Evolutionary conservation across 2,329 filamentous ascomycete genomes (phyloP).

Genomic region (Colletotrichum theobromicola): DNA sequence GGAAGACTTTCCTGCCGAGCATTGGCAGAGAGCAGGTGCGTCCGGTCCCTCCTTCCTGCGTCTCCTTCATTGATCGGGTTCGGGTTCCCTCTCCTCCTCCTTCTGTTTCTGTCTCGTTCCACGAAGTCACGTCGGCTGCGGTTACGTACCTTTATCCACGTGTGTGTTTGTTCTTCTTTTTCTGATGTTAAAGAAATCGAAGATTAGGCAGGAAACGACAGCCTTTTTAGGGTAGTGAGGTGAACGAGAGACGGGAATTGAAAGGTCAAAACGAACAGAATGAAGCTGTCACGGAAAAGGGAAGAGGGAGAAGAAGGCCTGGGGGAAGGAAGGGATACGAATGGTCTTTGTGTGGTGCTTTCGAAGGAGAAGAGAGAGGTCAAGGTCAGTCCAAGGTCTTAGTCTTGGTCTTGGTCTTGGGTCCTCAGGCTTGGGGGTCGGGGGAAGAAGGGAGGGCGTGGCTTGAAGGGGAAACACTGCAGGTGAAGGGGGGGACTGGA

Average conservation of each 20-base stretch:
- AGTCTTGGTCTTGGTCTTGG: not conserved
- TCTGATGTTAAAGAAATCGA: conserved; percentile 25
- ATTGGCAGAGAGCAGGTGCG: not conserved
- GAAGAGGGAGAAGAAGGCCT: conserved; percentile 11
- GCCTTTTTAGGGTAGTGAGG: not conserved
- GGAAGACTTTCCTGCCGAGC: conserved; percentile 10
- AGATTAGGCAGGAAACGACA: conserved; percentile 23
- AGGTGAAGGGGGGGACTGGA: not conserved
- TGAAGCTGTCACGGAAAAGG: conserved; percentile 22
- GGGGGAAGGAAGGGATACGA: conserved; percentile 12
- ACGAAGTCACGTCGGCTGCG: not conserved
- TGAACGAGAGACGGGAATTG: conserved; percentile 43
- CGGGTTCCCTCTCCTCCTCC: not conserved
- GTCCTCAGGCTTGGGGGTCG: not conserved
- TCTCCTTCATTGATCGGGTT: not conserved
- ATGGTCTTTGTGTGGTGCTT: conserved; percentile 16
- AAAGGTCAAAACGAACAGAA: conserved; percentile 27
- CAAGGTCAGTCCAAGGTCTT: not conserved
- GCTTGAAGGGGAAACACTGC: conserved; percentile 21
- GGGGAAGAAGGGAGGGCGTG: conserved; percentile 4
- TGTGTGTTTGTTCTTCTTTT: conserved; percentile 4
- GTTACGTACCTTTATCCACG: conserved; percentile 14
- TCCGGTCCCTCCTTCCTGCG: not conserved
- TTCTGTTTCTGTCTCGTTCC: conserved; percentile 2
- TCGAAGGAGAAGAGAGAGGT: not conserved